Conservation (phyloP, 1,139 yeast species). For the Saccharomycopsis hybrid region DNA sequence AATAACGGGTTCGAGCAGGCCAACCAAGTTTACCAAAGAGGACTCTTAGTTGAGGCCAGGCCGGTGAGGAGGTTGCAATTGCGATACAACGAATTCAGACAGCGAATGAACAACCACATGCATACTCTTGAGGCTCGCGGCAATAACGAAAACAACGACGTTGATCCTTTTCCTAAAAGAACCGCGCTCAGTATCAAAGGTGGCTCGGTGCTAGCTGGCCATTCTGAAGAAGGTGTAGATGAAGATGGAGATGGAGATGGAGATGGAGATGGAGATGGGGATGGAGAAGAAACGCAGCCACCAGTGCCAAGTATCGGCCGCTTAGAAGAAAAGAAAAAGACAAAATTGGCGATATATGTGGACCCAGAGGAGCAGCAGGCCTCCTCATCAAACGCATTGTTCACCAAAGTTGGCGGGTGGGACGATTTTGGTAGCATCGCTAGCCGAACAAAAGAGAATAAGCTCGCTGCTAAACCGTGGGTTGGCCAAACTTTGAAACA, state of each 20-base stretch:
- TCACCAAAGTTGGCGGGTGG: constrained; percentile 32
- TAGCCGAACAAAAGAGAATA: constrained; percentile 60
- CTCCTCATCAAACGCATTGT: background rate
- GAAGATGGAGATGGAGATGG: constrained; percentile 6
- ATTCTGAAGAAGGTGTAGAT: constrained; percentile 20
- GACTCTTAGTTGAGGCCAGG: constrained; percentile 54
- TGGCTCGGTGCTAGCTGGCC: constrained; percentile 26
- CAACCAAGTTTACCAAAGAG: constrained; percentile 52
- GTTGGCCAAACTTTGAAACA: constrained; percentile 53
- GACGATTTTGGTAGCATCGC: constrained; percentile 45
- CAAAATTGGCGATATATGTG: constrained; percentile 7
- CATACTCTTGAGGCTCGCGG: too few relatives aligned
- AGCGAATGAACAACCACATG: constrained; percentile 30
- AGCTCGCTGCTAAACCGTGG: constrained; percentile 55
- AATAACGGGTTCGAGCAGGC: constrained; percentile 54
- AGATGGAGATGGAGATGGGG: too few relatives aligned
- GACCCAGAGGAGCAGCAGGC: constrained; percentile 2
- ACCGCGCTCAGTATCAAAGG: constrained; percentile 24
- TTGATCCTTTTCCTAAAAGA: constrained; percentile 27
- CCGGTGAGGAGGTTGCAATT: constrained; percentile 52
- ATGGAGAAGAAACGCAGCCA: background rate
- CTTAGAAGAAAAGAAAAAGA: background rate
- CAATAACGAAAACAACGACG: constrained; percentile 21
- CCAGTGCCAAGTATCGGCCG: too few relatives aligned
- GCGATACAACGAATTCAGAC: constrained; percentile 43